Conservation (phyloP, 108 stramenopile species). For the Nitzschia putrida region DNA sequence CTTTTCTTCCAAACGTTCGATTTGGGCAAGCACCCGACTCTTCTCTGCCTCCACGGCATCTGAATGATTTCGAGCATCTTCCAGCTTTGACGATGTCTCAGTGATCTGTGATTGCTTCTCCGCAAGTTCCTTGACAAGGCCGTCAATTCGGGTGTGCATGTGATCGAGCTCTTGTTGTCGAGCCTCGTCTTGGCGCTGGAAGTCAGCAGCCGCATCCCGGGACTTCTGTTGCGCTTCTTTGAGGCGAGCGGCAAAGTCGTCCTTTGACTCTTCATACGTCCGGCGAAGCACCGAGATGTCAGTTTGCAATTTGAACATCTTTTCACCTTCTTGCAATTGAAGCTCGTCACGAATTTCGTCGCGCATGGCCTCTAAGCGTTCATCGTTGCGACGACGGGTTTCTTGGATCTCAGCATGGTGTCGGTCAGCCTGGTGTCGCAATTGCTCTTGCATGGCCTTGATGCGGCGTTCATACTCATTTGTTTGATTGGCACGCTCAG, state of each 20-base stretch:
- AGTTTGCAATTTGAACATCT: slow-evolving; percentile 15
- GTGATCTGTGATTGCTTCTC: slow-evolving; percentile 32
- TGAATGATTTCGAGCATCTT: slow-evolving; percentile 16
- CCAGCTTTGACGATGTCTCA: slow-evolving; percentile 8
- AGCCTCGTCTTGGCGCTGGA: slow-evolving; percentile 29
- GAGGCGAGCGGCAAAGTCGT: slow-evolving; percentile 22
- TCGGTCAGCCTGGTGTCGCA: slow-evolving; percentile 47
- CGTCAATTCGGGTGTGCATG: slow-evolving; percentile 30
- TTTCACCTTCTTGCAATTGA: slow-evolving; percentile 26
- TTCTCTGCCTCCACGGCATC: slow-evolving; percentile 17
- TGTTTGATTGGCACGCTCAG: slow-evolving; percentile 32
- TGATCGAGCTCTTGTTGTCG: slow-evolving; percentile 44
- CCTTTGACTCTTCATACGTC: slow-evolving; percentile 34
- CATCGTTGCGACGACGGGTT: slow-evolving; percentile 42
- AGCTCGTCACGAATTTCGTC: slow-evolving; percentile 37
- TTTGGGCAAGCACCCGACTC: slow-evolving; percentile 13
- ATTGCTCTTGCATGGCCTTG: slow-evolving; percentile 50
- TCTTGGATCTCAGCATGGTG: slow-evolving; percentile 48
- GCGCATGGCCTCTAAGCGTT: slow-evolving; percentile 40
- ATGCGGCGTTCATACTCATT: slow-evolving; percentile 47
- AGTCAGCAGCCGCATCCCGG: slow-evolving; percentile 37
- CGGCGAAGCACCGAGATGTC: slow-evolving; percentile 19
- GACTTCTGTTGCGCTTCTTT: slow-evolving; percentile 36
- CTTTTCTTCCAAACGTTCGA: slow-evolving; percentile 14
- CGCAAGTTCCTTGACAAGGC: slow-evolving; percentile 17